A percentile compares a stretch with the other conserved stretches of the same genome.
phyloP scores from a whole-genome alignment of 2,329 filamentous ascomycete genomes.

The Aspergillus japonicus region DNA sequence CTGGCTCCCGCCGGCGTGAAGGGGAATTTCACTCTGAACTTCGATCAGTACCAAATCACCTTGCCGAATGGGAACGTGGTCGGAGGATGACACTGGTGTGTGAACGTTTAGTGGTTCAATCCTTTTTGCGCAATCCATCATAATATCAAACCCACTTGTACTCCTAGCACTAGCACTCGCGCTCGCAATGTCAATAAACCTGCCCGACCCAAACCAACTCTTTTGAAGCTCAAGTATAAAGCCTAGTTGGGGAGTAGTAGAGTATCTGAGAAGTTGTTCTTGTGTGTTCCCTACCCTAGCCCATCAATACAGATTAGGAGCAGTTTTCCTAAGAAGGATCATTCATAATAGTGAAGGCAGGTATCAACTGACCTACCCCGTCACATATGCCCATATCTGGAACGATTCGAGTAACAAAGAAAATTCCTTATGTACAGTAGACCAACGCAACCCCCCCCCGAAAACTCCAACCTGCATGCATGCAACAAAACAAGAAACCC shows the following conservation, averaged over 20 bases:
- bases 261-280: not conserved
- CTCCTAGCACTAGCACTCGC: not conserved
- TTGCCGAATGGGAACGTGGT: conserved; percentile 22
- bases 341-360: too few relatives aligned
- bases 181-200: not conserved
- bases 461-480: not conserved
- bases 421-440: not conserved
- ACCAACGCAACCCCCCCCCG: not conserved
- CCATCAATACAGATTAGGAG: too few relatives aligned
- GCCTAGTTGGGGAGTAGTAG: too few relatives aligned
- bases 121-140: not conserved
- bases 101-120: not conserved
- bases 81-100: not conserved
- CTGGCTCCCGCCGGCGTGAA: conserved; percentile 21
- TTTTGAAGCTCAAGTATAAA: not conserved
- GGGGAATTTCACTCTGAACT: conserved; percentile 34
- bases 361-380: not conserved
- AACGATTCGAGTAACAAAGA: too few relatives aligned
- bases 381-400: too few relatives aligned
- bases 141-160: not conserved
- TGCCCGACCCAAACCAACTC: not conserved
- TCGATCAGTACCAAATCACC: conserved; percentile 37
- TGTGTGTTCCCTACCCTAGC: too few relatives aligned
- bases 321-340: too few relatives aligned
- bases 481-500: not conserved